These are phyloP conservation scores for Centella asiatica DNA, from an alignment of 129 eudicot genomes.

Conservation along the genomic window DNA sequence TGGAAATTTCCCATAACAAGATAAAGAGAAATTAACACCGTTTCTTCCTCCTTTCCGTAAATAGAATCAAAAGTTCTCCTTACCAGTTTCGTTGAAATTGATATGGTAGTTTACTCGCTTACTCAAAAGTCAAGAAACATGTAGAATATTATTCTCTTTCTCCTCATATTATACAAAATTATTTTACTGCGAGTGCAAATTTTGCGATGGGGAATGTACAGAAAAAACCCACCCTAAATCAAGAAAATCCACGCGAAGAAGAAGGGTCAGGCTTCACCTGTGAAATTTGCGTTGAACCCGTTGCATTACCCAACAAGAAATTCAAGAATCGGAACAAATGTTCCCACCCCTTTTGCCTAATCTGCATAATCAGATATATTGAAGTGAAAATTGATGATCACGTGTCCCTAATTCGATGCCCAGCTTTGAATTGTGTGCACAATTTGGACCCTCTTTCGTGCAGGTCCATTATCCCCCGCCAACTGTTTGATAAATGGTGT, in stretches of 20 bases:
- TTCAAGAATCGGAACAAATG: constrained; percentile 28
- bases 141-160: background rate
- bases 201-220: constrained; percentile 36
- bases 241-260: background rate
- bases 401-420: constrained; percentile 41
- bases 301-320: constrained; percentile 18
- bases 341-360: constrained; percentile 51
- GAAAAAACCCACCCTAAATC: constrained; percentile 23
- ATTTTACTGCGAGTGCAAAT: background rate
- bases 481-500: constrained; percentile 58
- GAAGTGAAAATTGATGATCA: constrained; percentile 45
- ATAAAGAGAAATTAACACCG: background rate
- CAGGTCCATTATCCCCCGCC: constrained; percentile 20
- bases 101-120: background rate
- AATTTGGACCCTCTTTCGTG: constrained; percentile 38
- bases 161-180: background rate
- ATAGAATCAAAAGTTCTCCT: background rate
- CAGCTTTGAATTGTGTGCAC: constrained; percentile 29
- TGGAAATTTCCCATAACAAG: background rate
- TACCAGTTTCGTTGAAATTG: background rate
- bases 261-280: constrained; percentile 38
- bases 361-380: constrained; percentile 55
- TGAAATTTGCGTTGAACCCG: constrained; percentile 69
- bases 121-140: background rate
- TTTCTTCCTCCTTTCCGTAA: background rate